Base-by-base conservation (phyloP, 2,329 filamentous ascomycete genomes). In the Fusarium duplospermum region DNA sequence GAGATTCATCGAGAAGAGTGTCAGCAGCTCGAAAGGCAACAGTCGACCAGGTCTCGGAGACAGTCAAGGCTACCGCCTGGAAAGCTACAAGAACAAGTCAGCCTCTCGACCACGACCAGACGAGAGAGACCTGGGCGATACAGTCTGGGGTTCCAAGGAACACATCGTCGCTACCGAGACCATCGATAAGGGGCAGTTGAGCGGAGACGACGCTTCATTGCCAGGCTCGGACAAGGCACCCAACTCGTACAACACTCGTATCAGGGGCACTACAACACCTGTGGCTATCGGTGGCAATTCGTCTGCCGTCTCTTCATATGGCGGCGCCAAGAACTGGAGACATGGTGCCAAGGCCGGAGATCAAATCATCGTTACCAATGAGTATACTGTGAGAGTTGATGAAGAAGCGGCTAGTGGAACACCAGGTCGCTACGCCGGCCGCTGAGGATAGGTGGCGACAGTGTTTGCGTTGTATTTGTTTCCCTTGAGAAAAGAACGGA, bases 11-110 rank as follows among this genome's bases (percentile, higher is more conserved):
- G 54, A 61, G n/a, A 60, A 57, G 31, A 38, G 40, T 40, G 63
- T 66, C 24, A 61, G 31, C 36, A 66, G 63, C 24, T 66, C 56
- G 22, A 66, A 66, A 4, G 63, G 63, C 18, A 57, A 29, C 42
- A 66, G 63, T 10, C 56, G 56, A 11, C 63, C 63, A 10, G 63
- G 63, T 11, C 31, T 66, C 1, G 63, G 63, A 10, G 63, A 61
- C 31, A 66, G 63, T 16, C 63, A 66, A n/a, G 63, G 63, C 4
- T 66, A 66, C 22, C 63, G 63, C 4, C 24, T 66, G n/a, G 63
- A 66, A 18, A 66, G 63, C 56, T 52, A 14, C 31, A 66, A 61
- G 20, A 66, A 66, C 31, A 66, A 66, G 22, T 33, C 18, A 0
- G 20, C 13, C 16, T 42, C 33, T 10, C 56, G 63, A 27, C 33